Conservation (phyloP, 441 rosid genomes). For the Sinapis alba region DNA sequence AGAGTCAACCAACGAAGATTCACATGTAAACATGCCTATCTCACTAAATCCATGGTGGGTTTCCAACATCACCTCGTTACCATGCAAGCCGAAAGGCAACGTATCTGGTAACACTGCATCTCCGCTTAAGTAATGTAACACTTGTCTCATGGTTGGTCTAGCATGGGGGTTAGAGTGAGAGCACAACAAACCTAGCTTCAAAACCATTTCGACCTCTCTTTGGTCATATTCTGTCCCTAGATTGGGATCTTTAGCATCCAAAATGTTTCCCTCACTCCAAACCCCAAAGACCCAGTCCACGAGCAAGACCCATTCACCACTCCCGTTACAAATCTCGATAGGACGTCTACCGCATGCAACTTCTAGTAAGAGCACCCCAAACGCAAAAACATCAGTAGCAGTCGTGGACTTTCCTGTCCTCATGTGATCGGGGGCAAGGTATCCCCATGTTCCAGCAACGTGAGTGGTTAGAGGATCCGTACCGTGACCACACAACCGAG, state of each 20-base stretch:
- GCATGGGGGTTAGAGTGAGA: conserved; percentile 44
- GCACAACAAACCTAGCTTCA: conserved; percentile 72
- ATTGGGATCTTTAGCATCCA: conserved; percentile 52
- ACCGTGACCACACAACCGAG: conserved; percentile 67
- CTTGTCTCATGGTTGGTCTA: conserved; percentile 67
- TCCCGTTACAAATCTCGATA: conserved; percentile 39
- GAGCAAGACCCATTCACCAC: conserved; percentile 50
- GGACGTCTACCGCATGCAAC: conserved; percentile 74
- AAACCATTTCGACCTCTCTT: conserved; percentile 44
- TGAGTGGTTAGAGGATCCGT: conserved; percentile 61
- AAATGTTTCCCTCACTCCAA: conserved; percentile 41
- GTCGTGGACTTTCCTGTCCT: conserved; percentile 65
- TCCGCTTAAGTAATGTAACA: conserved; percentile 53
- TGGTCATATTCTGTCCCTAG: conserved; percentile 46
- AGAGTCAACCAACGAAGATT: conserved; percentile 22
- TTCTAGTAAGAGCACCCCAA: conserved; percentile 74
- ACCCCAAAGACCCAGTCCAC: conserved; percentile 65
- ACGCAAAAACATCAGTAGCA: conserved; percentile 67
- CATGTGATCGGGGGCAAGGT: conserved; percentile 72
- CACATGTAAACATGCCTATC: neutral
- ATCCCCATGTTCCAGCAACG: conserved; percentile 77
- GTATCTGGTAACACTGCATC: conserved; percentile 52
- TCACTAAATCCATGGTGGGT: conserved; percentile 32
- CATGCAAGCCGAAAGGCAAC: neutral
- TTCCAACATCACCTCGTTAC: neutral